These are phyloP conservation scores for Erythrophleum fordii DNA, from an alignment of 306 rosid genomes.

Conservation along the genomic window DNA sequence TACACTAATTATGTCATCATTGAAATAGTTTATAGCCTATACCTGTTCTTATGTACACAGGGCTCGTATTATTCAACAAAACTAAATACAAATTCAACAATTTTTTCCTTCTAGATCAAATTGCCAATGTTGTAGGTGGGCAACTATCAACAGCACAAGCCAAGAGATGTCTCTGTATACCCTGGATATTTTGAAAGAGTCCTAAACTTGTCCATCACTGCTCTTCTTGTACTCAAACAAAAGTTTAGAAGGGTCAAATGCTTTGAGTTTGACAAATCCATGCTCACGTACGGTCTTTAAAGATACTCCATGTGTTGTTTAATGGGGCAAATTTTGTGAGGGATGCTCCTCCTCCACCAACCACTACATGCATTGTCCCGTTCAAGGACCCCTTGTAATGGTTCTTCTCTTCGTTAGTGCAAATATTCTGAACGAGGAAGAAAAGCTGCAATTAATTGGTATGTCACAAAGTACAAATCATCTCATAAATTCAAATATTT, in stretches of 20 bases:
- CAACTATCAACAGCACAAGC: slow-evolving; percentile 81
- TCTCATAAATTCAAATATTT: slow-evolving; percentile 2
- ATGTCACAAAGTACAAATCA: slow-evolving; percentile 9
- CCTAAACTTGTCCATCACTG: slow-evolving; percentile 82
- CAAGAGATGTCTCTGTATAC: slow-evolving; percentile 84
- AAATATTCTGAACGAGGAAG: slow-evolving; percentile 62
- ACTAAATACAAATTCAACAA: slow-evolving; percentile 29
- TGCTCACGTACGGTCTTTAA: slow-evolving; percentile 75
- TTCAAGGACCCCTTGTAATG: slow-evolving; percentile 69
- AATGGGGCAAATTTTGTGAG: slow-evolving; percentile 68
- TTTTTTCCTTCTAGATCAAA: slow-evolving; percentile 44
- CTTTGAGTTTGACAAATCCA: slow-evolving; percentile 88
- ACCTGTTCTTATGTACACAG: background rate
- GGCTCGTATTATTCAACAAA: slow-evolving; percentile 33
- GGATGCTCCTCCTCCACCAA: slow-evolving; percentile 93
- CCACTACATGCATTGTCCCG: slow-evolving; percentile 93
- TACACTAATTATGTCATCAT: background rate
- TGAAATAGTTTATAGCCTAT: background rate
- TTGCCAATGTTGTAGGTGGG: slow-evolving; percentile 65
- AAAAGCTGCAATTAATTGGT: slow-evolving; percentile 26
- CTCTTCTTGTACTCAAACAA: slow-evolving; percentile 98
- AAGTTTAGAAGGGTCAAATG: slow-evolving; percentile 82
- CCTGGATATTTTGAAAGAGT: slow-evolving; percentile 77
- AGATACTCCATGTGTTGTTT: slow-evolving; percentile 79
- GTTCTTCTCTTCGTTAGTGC: slow-evolving; percentile 77